A percentile compares a stretch with the other conserved stretches of the same genome.
phyloP scores from a whole-genome alignment of 352 stramenopile genomes.

The Globisporangium cylindrosporum region DNA sequence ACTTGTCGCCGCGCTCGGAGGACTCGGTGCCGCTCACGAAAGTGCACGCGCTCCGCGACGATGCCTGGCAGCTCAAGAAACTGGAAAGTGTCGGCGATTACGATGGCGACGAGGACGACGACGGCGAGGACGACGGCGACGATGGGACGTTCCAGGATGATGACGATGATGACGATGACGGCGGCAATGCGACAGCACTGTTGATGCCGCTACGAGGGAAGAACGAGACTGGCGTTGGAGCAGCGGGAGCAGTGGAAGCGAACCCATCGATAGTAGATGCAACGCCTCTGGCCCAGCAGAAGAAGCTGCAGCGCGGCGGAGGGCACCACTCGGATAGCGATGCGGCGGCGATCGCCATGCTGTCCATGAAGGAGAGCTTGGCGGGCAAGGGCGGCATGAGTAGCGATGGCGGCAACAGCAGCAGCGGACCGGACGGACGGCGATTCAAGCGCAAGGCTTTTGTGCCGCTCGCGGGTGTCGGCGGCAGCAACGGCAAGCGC shows the following conservation, averaged over 20 bases:
- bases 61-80: conserved; percentile 68
- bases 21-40: conserved; percentile 65
- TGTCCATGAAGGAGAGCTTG: conserved; percentile 73
- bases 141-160: conserved; percentile 31
- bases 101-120: conserved; percentile 65
- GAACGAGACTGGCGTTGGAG: conserved; percentile 1
- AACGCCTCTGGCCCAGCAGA: neutral
- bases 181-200: neutral
- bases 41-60: conserved; percentile 72
- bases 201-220: neutral
- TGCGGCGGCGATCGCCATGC: conserved; percentile 69
- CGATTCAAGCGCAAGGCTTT: conserved; percentile 69
- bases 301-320: conserved; percentile 11
- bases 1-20: conserved; percentile 42
- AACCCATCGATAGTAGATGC: conserved; percentile 5
- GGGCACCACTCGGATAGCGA: conserved; percentile 74
- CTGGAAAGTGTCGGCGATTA: conserved; percentile 58
- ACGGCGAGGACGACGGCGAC: conserved; percentile 57
- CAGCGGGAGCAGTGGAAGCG: neutral
- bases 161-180: conserved; percentile 3
- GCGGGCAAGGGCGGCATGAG: conserved; percentile 23
- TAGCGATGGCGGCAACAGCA: conserved; percentile 42
- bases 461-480: conserved; percentile 44
- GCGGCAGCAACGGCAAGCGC: conserved; percentile 49
- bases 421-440: conserved; percentile 31